phyloP scores from a whole-genome alignment of 2,329 filamentous ascomycete species.

The Fusarium nygamai region DNA sequence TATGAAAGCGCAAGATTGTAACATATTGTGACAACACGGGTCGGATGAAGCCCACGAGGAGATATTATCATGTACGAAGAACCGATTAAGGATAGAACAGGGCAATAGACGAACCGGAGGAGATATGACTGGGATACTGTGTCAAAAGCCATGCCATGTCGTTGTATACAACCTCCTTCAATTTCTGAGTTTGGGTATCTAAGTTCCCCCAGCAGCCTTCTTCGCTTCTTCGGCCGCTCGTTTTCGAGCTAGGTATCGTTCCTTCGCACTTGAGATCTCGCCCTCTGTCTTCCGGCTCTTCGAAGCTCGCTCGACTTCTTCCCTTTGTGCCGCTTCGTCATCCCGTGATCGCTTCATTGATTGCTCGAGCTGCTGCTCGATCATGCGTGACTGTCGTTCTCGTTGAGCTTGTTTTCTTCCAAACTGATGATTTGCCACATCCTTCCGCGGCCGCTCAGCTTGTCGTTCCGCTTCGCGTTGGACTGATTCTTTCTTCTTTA shows the following conservation, averaged over 20 bases:
- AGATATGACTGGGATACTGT: slow-evolving; percentile 24
- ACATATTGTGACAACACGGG: slow-evolving; percentile 41
- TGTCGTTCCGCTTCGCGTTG: slow-evolving; percentile 39
- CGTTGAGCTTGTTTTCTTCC: slow-evolving; percentile 73
- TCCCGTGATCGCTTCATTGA: slow-evolving; percentile 77
- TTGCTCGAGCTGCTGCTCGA: slow-evolving; percentile 80
- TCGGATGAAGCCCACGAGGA: neutral
- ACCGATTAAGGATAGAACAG: slow-evolving; percentile 23
- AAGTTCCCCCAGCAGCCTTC: slow-evolving; percentile 45
- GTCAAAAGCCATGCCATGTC: slow-evolving; percentile 27
- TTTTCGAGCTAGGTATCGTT: slow-evolving; percentile 82
- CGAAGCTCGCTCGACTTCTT: slow-evolving; percentile 68
- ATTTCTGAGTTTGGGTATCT: slow-evolving; percentile 44
- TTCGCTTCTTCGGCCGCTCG: slow-evolving; percentile 75
- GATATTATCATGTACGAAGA: slow-evolving; percentile 13
- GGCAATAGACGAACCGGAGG: slow-evolving; percentile 31
- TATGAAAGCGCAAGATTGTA: slow-evolving; percentile 35
- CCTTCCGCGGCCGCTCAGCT: slow-evolving; percentile 46
- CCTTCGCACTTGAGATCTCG: slow-evolving; percentile 81
- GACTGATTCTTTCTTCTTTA: slow-evolving; percentile 65
- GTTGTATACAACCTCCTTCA: slow-evolving; percentile 23
- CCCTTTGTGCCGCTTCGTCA: slow-evolving; percentile 72
- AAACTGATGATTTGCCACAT: slow-evolving; percentile 53
- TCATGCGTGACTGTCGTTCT: slow-evolving; percentile 80
- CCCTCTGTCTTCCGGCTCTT: slow-evolving; percentile 83